Conservation (phyloP, 2,329 filamentous ascomycete species). For the Arthrinium phaeospermum region DNA sequence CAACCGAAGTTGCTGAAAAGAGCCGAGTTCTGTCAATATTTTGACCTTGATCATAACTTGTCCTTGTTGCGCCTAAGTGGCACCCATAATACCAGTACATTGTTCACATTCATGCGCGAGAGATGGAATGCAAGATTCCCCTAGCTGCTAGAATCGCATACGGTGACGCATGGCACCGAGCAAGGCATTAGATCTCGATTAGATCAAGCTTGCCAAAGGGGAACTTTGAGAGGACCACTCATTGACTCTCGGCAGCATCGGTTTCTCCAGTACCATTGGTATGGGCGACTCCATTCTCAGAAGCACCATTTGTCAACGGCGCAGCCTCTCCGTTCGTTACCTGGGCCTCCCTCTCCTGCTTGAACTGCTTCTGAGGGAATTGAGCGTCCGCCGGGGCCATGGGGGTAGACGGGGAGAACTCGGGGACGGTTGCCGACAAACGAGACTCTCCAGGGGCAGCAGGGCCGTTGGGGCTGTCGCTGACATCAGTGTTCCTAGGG, state of each 20-base stretch:
- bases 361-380: constrained; percentile 19
- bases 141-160: neutral
- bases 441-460: constrained; percentile 48
- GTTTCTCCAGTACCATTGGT: constrained; percentile 20
- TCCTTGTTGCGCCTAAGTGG: constrained; percentile 6
- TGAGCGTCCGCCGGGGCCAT: constrained; percentile 7
- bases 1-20: constrained; percentile 1
- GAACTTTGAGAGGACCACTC: neutral
- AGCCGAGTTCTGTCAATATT: constrained; percentile 1
- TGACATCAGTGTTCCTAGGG: constrained; percentile 38
- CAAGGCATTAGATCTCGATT: constrained; percentile 12
- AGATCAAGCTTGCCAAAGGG: constrained; percentile 10
- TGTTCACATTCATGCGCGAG: neutral
- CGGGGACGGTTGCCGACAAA: constrained; percentile 67
- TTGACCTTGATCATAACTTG: constrained; percentile 12
- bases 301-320: constrained; percentile 19
- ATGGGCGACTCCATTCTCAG: constrained; percentile 11
- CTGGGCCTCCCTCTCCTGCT: constrained; percentile 14
- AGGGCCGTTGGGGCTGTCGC: constrained; percentile 36
- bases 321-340: constrained; percentile 1
- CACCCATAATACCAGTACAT: constrained; percentile 18
- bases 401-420: constrained; percentile 56
- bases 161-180: neutral
- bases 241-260: constrained; percentile 14
- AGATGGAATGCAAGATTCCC: constrained; percentile 1